Evolutionary conservation across 2,329 filamentous ascomycete species (phyloP), one percentile per base, ranked within the genome.

Genomic region (Fusarium proliferatum): DNA sequence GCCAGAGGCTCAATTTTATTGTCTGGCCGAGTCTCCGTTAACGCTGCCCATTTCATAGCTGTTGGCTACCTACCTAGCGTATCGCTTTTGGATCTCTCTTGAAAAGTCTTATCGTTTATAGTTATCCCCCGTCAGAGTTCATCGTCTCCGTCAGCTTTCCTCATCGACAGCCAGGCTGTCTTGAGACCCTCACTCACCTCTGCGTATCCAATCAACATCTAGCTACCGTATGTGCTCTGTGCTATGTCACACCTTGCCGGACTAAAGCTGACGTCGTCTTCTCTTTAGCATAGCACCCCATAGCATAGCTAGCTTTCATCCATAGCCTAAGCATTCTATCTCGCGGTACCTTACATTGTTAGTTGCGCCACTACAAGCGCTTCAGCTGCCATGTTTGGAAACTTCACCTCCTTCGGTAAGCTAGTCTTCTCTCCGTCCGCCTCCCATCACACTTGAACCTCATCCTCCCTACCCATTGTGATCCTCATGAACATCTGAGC

Each of bases 321-420:
- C 34, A 41, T 55, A 55, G 51, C 39, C 39, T 51, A 51, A 43
- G 64, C 45, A 63, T 63, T 58, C 64, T 55, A 58, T 69, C 53
- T 61, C 67, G 52, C 51, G 61, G 62, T 67, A 66, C 58, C 68
- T 70, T 57, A 71, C 60, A 67, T 70, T 64, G 15, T 67, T 71
- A 60, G 69, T 73, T 62, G 55, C 73, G 73, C 76, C 71, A 75
- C 70, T 61, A 41, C 53, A 53, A 67, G 48, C 51, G 63, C 52
- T 61, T 67, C 71, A 56, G 71, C 71, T 76, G 78, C 67, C 75
- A 86, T 86, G 85, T 86, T 86, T 76, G 84, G 84, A 55, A 82
- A 80, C 60, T 80, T 86, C 69, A 71, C 82, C 58, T 79, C 80
- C 66, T 79, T 84, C 74, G 78, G 84, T 85, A 80, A 82, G 84